Evolutionary conservation across 169 alveolate genomes (phyloP), one percentile per base, ranked within the genome.

Genomic region (Plasmodium chabaudi): DNA sequence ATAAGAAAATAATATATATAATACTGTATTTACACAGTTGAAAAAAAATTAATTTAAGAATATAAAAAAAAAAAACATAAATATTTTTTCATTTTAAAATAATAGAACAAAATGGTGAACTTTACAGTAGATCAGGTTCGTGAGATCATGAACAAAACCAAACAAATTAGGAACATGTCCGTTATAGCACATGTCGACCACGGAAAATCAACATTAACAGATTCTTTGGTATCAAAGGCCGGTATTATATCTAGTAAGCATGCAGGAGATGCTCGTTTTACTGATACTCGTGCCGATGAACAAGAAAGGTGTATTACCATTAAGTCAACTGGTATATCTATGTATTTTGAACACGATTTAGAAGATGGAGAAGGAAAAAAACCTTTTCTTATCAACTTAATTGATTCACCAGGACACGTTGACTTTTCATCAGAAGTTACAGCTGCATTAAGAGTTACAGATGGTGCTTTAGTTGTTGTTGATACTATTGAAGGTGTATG

Each of bases 341-440:
- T 98, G 95, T 98, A 97, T 96, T 99, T 97, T 94, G 99, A 98
- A 93, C 98, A 96, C 74, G 99, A 98, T 75, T 88, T 96, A 46
- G 98, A 97, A 39, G 99, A 96, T 71, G 97, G 96, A 72, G 96
- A 87, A 12, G 97, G 97, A 34, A 73, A 84, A 39, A 97, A 94
- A 88, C 98, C 98, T 53, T 98, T 95, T 94, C 96, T 98, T 59
- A 98, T 98, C 92, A 98, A 98, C 95, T 95, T 99, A 87, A 98
- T 99, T 94, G 99, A 99, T 91, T 98, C 99, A 9, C 99, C 99
- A 56, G 99, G 99, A 42, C 99, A 99, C 96, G 99, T 99, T 72
- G 99, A 99, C 95, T 99, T 99, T 97, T 97, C 99, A 25, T 97
- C 99, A 9, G 99, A 99, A 94, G 99, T 98, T 60, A 98, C 99